These are phyloP conservation scores for Artemisia argyi DNA, from an alignment of 129 eudicot genomes.

Conservation along the genomic window DNA sequence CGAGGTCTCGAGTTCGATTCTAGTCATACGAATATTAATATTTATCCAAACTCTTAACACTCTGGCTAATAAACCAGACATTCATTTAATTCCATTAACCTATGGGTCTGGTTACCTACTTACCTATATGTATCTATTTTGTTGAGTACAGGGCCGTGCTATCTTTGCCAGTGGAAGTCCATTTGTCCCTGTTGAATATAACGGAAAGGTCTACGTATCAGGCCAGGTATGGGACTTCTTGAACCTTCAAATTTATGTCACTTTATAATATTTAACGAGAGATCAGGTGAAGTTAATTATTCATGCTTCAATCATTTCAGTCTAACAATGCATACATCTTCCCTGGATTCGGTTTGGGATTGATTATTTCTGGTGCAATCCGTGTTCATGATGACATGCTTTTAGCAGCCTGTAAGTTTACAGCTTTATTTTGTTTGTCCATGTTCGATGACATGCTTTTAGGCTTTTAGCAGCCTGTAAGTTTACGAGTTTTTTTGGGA, in stretches of 20 bases:
- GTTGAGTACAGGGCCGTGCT: constrained; percentile 68
- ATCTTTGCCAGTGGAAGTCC: constrained; percentile 99
- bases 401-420: too few relatives aligned
- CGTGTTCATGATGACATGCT: too few relatives aligned
- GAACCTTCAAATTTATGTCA: constrained; percentile 16
- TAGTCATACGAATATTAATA: too few relatives aligned
- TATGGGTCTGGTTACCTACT: too few relatives aligned
- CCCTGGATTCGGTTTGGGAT: constrained; percentile 95
- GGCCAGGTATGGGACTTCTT: constrained; percentile 69
- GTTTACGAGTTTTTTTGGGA: too few relatives aligned
- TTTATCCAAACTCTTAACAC: too few relatives aligned
- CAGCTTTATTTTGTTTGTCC: too few relatives aligned
- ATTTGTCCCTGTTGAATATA: constrained; percentile 77
- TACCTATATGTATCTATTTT: background rate
- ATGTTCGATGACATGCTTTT: too few relatives aligned
- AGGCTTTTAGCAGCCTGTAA: too few relatives aligned
- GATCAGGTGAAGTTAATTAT: constrained; percentile 24
- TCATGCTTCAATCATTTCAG: constrained; percentile 34
- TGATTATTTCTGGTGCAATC: constrained; percentile 87
- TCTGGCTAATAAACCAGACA: too few relatives aligned
- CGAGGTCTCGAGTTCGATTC: too few relatives aligned
- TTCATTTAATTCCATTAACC: too few relatives aligned
- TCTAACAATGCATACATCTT: constrained; percentile 97
- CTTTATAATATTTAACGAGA: background rate
- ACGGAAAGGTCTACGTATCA: constrained; percentile 68